Conservation (phyloP, 1,139 yeast species). For the Yarrowia galli region DNA sequence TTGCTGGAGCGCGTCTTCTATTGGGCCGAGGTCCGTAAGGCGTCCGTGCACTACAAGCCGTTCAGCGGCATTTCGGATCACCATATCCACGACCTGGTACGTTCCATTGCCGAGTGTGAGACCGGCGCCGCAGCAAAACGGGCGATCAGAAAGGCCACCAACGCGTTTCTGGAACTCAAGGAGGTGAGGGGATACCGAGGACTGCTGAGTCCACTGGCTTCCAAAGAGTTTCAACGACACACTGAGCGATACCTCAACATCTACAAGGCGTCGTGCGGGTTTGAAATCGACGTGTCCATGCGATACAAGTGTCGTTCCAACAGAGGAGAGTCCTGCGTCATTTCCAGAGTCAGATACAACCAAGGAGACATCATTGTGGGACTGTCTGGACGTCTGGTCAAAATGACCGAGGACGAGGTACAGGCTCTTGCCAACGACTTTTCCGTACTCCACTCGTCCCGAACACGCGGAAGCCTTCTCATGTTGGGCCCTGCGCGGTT, state of each 20-base stretch:
- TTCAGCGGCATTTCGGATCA: constrained; percentile 45
- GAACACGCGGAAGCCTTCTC: constrained; percentile 51
- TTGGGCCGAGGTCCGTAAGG: constrained; percentile 53
- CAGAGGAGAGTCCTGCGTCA: constrained; percentile 54
- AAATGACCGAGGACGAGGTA: constrained; percentile 51
- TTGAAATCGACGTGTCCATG: constrained; percentile 56
- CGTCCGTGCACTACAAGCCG: constrained; percentile 43
- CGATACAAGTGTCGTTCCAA: constrained; percentile 50
- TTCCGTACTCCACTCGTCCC: constrained; percentile 53
- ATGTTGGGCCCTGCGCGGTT: constrained; percentile 60
- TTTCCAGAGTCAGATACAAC: constrained; percentile 50
- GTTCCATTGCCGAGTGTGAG: constrained; percentile 42
- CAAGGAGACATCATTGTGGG: constrained; percentile 52
- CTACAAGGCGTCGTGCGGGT: constrained; percentile 53
- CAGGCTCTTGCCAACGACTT: constrained; percentile 52
- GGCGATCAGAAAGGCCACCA: constrained; percentile 45
- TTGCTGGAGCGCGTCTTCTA: constrained; percentile 51
- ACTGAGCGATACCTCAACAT: constrained; percentile 52
- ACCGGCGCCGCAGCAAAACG: constrained; percentile 40
- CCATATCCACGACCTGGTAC: constrained; percentile 44
- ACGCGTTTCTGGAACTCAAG: constrained; percentile 48
- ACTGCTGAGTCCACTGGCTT: constrained; percentile 45
- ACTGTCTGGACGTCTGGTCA: constrained; percentile 54
- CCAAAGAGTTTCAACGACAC: constrained; percentile 53
- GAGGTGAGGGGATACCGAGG: constrained; percentile 48